Evolutionary conservation across 2,329 filamentous ascomycete genomes (phyloP).

Genomic region (Colletotrichum paranaense): DNA sequence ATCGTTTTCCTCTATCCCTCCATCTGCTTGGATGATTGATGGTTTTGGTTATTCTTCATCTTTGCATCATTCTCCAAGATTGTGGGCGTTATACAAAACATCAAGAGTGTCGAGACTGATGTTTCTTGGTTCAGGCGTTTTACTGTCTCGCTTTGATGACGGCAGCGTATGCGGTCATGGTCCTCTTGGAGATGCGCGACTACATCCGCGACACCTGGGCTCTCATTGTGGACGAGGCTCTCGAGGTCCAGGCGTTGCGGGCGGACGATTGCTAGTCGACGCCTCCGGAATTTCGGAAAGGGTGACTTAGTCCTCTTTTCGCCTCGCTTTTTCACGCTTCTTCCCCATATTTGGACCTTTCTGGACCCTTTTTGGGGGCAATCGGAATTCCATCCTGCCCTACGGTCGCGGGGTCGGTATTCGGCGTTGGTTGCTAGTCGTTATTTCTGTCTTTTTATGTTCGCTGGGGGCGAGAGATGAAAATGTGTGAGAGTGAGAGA

Average conservation of each 20-base stretch:
- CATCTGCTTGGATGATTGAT: background rate
- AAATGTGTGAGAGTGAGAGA: background rate
- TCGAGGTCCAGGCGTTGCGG: slow-evolving; percentile 33
- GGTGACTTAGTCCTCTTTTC: background rate
- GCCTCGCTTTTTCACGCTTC: background rate
- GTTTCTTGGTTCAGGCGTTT: slow-evolving; percentile 22
- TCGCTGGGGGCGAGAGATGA: background rate
- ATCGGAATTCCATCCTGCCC: background rate
- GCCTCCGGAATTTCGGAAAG: background rate
- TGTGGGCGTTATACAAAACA: background rate
- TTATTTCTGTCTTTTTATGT: background rate
- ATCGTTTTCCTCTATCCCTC: background rate
- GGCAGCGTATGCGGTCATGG: slow-evolving; percentile 33
- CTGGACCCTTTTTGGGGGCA: background rate
- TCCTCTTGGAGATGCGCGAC: slow-evolving; percentile 31
- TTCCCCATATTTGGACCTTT: background rate
- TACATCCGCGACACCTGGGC: slow-evolving; percentile 34
- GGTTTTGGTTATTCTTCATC: background rate
- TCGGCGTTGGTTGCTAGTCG: background rate
- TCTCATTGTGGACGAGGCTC: slow-evolving; percentile 30
- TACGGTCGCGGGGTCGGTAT: background rate
- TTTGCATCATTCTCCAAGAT: slow-evolving; percentile 12
- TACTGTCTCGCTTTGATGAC: slow-evolving; percentile 35
- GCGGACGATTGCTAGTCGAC: slow-evolving; percentile 29
- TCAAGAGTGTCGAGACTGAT: slow-evolving; percentile 9